Evolutionary conservation across 306 rosid genomes (phyloP).

Genomic region (Cucumis melo): DNA sequence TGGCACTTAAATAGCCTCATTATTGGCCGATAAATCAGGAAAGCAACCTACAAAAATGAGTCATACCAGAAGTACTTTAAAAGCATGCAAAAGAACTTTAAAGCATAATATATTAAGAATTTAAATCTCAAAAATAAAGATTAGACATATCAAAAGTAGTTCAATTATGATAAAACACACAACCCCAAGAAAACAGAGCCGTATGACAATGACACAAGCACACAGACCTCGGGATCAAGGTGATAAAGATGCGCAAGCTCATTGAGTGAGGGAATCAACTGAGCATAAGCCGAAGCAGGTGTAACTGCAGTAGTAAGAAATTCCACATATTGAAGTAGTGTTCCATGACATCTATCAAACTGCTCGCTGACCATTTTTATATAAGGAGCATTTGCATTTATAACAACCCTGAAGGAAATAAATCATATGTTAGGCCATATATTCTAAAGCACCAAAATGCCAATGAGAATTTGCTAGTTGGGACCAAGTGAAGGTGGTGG

Average conservation of each 20-base stretch:
- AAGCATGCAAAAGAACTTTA: background rate
- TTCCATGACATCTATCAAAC: slow-evolving; percentile 95
- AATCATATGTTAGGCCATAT: background rate
- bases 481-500: background rate
- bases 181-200: background rate
- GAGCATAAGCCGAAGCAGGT: slow-evolving; percentile 65
- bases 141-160: background rate
- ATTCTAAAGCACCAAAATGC: background rate
- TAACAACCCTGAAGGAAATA: slow-evolving; percentile 63
- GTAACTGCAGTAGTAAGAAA: slow-evolving; percentile 80
- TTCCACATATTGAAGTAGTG: slow-evolving; percentile 87
- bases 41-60: slow-evolving; percentile 54
- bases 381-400: slow-evolving; percentile 79
- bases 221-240: slow-evolving; percentile 86
- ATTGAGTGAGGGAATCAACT: slow-evolving; percentile 67
- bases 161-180: background rate
- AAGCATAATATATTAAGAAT: background rate
- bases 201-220: background rate
- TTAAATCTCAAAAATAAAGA: background rate
- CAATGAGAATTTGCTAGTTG: background rate
- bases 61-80: background rate
- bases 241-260: slow-evolving; percentile 83
- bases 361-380: slow-evolving; percentile 96
- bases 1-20: slow-evolving; percentile 80
- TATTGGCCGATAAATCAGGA: slow-evolving; percentile 91